Evolutionary conservation across 371 early-diverging fungal genomes (phyloP), one percentile per base, ranked within the genome.

Genomic region (Mucor velutinosus): DNA sequence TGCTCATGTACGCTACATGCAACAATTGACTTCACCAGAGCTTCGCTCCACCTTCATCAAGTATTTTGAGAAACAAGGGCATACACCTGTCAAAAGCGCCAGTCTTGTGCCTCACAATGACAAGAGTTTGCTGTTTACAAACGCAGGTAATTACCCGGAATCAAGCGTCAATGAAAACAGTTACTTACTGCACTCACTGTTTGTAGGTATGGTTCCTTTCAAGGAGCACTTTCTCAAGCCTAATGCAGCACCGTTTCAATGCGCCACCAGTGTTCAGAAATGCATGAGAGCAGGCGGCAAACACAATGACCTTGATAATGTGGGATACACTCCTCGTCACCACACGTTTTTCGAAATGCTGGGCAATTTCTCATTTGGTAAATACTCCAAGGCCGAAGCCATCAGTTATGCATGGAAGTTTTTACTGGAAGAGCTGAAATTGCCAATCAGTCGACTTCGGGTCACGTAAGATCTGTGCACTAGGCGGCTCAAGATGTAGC

Each of bases 311-410:
- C 81, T 93, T 49, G 92, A 92, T 66, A 90, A 93, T 70, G 92
- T 92, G 4, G 94, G 94, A 15, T 86, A 82, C 65, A 91, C 92
- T 10, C 88, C 91, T 19, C 86, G 92, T 6, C 94, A 93, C 69
- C 92, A 92, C 65, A 93, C 94, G 3, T 92, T 91, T 70, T 93
- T 93, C 71, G 94, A 93, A 76, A 93, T 93, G 94, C 76, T 93
- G 62, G 94, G 94, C 37, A 92, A 90, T 67, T 93, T 92, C 73
- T 91, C 92, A 0, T 93, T 93, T 76, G 92, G 92, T 19, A 77
- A 80, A 27, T 91, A 91, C 68, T 75, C 76, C 25, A 90, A 90
- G 69, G 69, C 76, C 11, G 82, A 79, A 39, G 90, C 90, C 1
- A 91, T 92, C 25, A 75, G 68, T 15, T 80, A 88, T 69, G 91